Percentiles rank a stretch among this genome's conserved stretches.
Conservation (phyloP, 331 rosid species). For the Cydonia oblonga region DNA sequence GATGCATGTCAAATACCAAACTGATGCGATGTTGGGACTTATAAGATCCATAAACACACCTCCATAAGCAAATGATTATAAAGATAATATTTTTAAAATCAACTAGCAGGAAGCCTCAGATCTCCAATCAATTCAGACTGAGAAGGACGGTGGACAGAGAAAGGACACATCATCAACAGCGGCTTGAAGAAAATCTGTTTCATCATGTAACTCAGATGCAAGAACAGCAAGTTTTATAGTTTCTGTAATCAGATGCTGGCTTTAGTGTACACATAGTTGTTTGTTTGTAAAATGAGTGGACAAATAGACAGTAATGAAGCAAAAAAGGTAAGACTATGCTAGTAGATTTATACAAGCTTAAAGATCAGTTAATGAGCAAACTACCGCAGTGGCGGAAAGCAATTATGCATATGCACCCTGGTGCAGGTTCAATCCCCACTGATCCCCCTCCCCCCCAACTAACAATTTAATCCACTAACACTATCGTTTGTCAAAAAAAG, state of each 20-base stretch:
- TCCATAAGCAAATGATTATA: not conserved
- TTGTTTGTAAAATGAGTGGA: not conserved
- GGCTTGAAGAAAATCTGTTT: not conserved
- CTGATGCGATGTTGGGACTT: not conserved
- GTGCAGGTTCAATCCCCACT: too few relatives aligned
- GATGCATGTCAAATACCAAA: not conserved
- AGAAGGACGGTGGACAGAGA: not conserved
- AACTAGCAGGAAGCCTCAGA: not conserved
- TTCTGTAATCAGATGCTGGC: not conserved
- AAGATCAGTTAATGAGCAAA: not conserved
- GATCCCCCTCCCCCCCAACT: too few relatives aligned
- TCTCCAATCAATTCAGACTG: not conserved
- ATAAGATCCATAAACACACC: not conserved
- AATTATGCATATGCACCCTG: too few relatives aligned
- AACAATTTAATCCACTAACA: too few relatives aligned
- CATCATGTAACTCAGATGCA: not conserved
- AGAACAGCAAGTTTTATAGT: not conserved
- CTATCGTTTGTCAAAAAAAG: too few relatives aligned
- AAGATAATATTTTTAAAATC: not conserved
- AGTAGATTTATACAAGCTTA: not conserved
- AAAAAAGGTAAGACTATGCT: not conserved
- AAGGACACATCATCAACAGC: not conserved
- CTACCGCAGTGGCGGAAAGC: too few relatives aligned
- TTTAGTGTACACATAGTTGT: not conserved
- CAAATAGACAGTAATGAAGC: not conserved